Conservation (phyloP, 306 rosid genomes). For the Pyrus bretschneideri region DNA sequence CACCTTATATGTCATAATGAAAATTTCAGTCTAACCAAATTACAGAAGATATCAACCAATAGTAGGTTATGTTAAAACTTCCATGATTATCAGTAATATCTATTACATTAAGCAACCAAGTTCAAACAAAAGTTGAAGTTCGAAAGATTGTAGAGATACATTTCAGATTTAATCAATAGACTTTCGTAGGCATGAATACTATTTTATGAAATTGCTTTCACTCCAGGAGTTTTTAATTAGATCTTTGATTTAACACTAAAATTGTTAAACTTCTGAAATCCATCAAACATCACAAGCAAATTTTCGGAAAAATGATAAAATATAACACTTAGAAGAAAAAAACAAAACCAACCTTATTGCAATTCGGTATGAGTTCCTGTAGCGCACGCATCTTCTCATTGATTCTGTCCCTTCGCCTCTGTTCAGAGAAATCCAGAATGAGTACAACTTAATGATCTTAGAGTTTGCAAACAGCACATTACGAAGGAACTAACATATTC, state of each 20-base stretch:
- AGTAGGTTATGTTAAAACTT: slow-evolving; percentile 3
- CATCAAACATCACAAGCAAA: slow-evolving; percentile 2
- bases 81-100: neutral
- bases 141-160: neutral
- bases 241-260: slow-evolving; percentile 9
- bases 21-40: slow-evolving; percentile 22
- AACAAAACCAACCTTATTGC: slow-evolving; percentile 59
- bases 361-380: slow-evolving; percentile 87
- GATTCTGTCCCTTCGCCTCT: slow-evolving; percentile 81
- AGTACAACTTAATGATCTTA: slow-evolving; percentile 12
- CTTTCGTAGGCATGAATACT: neutral
- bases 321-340: neutral
- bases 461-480: neutral
- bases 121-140: slow-evolving; percentile 10
- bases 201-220: neutral
- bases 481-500: neutral
- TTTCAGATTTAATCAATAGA: slow-evolving; percentile 6
- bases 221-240: slow-evolving; percentile 16
- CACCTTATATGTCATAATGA: slow-evolving; percentile 31
- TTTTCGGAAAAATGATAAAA: slow-evolving; percentile 1
- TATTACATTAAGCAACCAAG: slow-evolving; percentile 5
- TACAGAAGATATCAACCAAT: neutral
- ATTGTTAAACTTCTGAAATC: neutral
- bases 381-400: slow-evolving; percentile 88
- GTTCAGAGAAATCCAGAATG: slow-evolving; percentile 24